A percentile compares a stretch with the other conserved stretches of the same genome.
These are phyloP conservation scores for Boletus pseudo-olivaceus DNA, from an alignment of 768 basidiomycete species.

Conservation along the genomic window DNA sequence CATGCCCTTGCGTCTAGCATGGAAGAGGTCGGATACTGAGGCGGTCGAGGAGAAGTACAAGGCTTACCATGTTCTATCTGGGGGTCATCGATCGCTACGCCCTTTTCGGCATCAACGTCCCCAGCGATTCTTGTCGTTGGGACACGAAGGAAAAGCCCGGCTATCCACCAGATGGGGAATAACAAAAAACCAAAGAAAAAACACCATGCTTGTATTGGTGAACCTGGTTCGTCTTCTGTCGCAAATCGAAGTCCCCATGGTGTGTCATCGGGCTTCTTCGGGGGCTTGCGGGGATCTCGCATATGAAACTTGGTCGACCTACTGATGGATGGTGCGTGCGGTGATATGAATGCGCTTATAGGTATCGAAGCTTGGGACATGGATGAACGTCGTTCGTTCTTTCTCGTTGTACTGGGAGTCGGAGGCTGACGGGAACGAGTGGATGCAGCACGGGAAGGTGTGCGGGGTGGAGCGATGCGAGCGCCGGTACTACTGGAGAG, in stretches of 20 bases:
- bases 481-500: slow-evolving; percentile 36
- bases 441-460: slow-evolving; percentile 38
- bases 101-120: slow-evolving; percentile 57
- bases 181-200: slow-evolving; percentile 71
- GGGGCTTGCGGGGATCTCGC: slow-evolving; percentile 73
- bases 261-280: slow-evolving; percentile 50
- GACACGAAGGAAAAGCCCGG: slow-evolving; percentile 46
- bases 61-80: slow-evolving; percentile 72
- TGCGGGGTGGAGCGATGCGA: slow-evolving; percentile 26
- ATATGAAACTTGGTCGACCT: slow-evolving; percentile 66
- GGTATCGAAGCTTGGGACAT: slow-evolving; percentile 75
- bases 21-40: slow-evolving; percentile 5
- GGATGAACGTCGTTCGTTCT: slow-evolving; percentile 43
- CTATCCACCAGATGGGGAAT: slow-evolving; percentile 66
- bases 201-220: slow-evolving; percentile 67
- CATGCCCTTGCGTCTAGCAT: slow-evolving; percentile 64
- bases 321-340: slow-evolving; percentile 70
- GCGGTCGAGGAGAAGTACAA: neutral
- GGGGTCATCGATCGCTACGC: slow-evolving; percentile 71
- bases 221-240: slow-evolving; percentile 48
- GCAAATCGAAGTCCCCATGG: slow-evolving; percentile 59
- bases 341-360: slow-evolving; percentile 72
- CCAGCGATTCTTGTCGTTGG: slow-evolving; percentile 63
- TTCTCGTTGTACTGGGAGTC: slow-evolving; percentile 25
- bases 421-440: slow-evolving; percentile 31